phyloP scores from a whole-genome alignment of 176 grass and related monocot genomes.

The Alopecurus myosuroides region DNA sequence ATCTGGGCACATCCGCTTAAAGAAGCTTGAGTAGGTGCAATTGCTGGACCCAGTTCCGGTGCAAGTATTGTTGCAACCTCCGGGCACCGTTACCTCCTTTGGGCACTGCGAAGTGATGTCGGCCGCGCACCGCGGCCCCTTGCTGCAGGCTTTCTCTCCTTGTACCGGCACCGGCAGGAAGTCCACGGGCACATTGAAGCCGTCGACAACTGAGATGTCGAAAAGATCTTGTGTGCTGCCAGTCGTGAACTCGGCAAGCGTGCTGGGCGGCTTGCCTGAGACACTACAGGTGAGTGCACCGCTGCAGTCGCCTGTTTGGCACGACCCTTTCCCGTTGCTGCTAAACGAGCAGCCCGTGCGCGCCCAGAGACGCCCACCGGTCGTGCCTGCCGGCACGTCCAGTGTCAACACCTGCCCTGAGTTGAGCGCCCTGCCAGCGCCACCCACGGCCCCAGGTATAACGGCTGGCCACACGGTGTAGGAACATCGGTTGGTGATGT shows the following conservation, averaged over 20 bases:
- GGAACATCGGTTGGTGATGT: not conserved
- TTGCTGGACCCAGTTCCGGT: not conserved
- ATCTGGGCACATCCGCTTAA: not conserved
- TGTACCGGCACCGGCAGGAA: not conserved
- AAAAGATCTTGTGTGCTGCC: not conserved
- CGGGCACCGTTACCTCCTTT: not conserved
- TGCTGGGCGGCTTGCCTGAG: not conserved
- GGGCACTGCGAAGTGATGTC: not conserved
- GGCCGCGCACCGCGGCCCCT: not conserved
- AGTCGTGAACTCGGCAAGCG: not conserved
- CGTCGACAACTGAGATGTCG: not conserved
- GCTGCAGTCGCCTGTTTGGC: slow-evolving; percentile 25
- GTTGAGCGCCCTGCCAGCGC: not conserved
- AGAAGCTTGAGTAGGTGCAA: not conserved
- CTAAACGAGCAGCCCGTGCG: slow-evolving; percentile 16
- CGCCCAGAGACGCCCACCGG: not conserved
- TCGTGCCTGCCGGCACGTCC: not conserved
- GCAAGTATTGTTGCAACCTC: not conserved
- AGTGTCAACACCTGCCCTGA: not conserved
- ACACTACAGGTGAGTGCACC: not conserved
- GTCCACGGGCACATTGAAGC: not conserved
- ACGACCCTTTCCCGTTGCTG: not conserved
- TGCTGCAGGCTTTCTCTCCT: not conserved
- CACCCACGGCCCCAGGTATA: not conserved
- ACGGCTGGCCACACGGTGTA: not conserved